A percentile compares a stretch with the other conserved stretches of the same genome.
These are phyloP conservation scores for Termitomyces sp. DNA, from an alignment of 768 basidiomycete species.

Conservation along the genomic window DNA sequence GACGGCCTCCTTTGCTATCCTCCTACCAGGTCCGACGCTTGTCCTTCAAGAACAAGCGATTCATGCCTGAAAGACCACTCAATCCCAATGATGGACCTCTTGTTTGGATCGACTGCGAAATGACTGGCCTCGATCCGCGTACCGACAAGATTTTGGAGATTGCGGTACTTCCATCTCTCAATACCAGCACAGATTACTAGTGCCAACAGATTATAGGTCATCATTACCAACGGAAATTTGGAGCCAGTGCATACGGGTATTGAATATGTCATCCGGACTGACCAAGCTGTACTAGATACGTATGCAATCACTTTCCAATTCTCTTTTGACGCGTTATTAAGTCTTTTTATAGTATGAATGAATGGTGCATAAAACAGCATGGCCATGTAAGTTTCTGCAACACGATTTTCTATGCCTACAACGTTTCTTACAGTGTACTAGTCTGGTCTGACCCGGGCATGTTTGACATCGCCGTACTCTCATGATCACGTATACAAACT, in stretches of 20 bases:
- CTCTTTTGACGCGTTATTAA: neutral
- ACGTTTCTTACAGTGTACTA: conserved; percentile 18
- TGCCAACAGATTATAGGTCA: conserved; percentile 40
- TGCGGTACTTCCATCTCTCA: conserved; percentile 37
- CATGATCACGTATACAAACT: conserved; percentile 51
- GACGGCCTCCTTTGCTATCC: neutral
- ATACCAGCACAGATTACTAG: neutral
- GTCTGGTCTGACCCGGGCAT: conserved; percentile 82
- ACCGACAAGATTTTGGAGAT: conserved; percentile 78
- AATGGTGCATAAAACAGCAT: conserved; percentile 86
- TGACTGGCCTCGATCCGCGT: conserved; percentile 68
- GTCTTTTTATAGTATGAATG: conserved; percentile 58
- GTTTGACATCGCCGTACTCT: conserved; percentile 63
- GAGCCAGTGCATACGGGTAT: conserved; percentile 78
- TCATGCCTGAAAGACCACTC: conserved; percentile 23
- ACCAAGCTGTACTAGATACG: conserved; percentile 66
- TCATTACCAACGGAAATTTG: conserved; percentile 85
- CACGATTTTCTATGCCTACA: neutral
- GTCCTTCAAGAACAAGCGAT: neutral
- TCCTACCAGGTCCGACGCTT: neutral
- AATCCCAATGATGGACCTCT: conserved; percentile 56
- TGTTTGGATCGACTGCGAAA: conserved; percentile 87
- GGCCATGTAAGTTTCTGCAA: conserved; percentile 43
- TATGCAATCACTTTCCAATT: conserved; percentile 25
- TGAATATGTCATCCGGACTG: conserved; percentile 66